Evolutionary conservation across 345 rosid genomes (phyloP).

Genomic region (Ceriops decandra): DNA sequence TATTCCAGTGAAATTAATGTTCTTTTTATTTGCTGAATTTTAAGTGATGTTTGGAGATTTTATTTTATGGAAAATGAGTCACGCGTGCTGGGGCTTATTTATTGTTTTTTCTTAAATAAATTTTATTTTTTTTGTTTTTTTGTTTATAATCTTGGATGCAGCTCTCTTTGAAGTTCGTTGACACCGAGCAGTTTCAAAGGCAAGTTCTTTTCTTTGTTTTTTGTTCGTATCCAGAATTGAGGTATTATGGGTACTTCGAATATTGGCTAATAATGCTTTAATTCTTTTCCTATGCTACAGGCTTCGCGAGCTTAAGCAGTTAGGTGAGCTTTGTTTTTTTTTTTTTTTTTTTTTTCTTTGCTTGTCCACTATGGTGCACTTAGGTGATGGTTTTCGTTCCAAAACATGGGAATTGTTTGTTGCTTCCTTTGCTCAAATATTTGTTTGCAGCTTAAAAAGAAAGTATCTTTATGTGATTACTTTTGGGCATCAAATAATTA

Average conservation of each 20-base stretch:
- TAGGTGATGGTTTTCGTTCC: no score
- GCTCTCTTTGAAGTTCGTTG: conserved; percentile 76
- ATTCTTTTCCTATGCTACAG: conserved; percentile 35
- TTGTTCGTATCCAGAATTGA: background rate
- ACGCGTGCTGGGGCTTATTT: background rate
- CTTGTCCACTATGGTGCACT: background rate
- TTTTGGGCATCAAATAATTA: background rate
- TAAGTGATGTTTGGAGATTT: no score
- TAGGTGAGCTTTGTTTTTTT: conserved; percentile 53
- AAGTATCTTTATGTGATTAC: no score
- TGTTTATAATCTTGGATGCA: conserved; percentile 29
- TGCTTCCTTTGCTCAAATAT: no score
- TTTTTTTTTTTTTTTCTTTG: background rate
- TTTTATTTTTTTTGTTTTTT: background rate
- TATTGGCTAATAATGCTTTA: background rate
- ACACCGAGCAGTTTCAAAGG: conserved; percentile 96
- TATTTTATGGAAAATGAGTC: background rate
- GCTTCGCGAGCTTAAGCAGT: conserved; percentile 91
- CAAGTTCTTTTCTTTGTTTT: conserved; percentile 14
- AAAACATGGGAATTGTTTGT: no score
- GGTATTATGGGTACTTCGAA: background rate
- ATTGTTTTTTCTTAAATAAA: background rate
- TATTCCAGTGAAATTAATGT: background rate
- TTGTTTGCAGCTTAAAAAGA: no score
- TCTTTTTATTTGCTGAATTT: background rate